Base-by-base conservation (phyloP, 805 yeast species). In the Hanseniaspora nectarophila region DNA sequence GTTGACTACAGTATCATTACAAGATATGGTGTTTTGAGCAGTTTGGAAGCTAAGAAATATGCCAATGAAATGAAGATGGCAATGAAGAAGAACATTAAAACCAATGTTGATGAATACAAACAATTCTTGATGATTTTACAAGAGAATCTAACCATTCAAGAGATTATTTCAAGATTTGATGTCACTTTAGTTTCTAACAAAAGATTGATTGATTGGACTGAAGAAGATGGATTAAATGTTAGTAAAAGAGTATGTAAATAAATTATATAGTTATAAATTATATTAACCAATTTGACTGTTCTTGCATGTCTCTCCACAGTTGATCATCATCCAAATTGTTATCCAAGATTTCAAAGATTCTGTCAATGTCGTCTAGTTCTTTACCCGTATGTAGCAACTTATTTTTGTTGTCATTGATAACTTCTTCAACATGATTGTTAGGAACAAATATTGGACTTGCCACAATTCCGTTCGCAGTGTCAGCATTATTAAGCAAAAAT, bases 271-370 rank as follows among this genome's bases (percentile, higher is more conserved):
- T 70, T 76, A 53, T 74, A 28, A 9, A 28, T 75, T 53, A 44
- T 6, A 45, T 20, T 12, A 84, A 64, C 94, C 94, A 84, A 57
- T 76, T 80, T 0, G 89, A 89, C 59, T 82, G 86, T 59, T 75
- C 76, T 0, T 88, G 78, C 52, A 84, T 80, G 56, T 83, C 89
- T 60, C 77, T 80, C 94, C 94, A 84, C 31, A 84, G 66, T 55
- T 81, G 73, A 46, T 68, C 63, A 20, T 67, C 62, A 23, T 58
- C 60, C 48, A 64, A 56, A 45, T 68, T 63, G 20, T 67, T 61
- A 23, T 58, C 60, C 50, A 64, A 56, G 58, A 54, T 55, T 58
- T 67, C 61, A 55, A 61, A 23, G 58, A 65, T 24, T 59, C 65
- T 55, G 48, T 68, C 66, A 56, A 71, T 59, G 39, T 66, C 67